Conservation (phyloP, 2,329 filamentous ascomycete genomes). For the Monilinia laxa region DNA sequence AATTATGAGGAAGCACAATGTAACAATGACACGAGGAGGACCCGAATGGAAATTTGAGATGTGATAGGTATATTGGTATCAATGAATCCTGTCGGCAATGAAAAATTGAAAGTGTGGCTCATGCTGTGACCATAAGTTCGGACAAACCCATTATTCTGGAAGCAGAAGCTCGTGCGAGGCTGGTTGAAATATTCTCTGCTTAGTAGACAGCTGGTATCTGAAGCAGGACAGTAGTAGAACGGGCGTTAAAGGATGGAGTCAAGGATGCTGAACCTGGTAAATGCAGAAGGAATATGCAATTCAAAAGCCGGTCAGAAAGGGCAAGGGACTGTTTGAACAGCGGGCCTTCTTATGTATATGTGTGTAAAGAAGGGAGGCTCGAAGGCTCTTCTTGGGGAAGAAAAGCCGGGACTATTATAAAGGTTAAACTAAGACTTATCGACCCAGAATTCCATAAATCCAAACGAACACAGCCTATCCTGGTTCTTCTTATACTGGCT, state of each 20-base stretch:
- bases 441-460: not conserved
- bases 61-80: slow-evolving; percentile 29
- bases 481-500: not conserved
- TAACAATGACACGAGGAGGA: slow-evolving; percentile 26
- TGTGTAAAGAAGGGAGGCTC: not conserved
- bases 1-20: slow-evolving; percentile 26
- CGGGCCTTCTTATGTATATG: slow-evolving; percentile 23
- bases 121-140: slow-evolving; percentile 37
- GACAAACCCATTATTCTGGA: slow-evolving; percentile 39
- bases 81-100: slow-evolving; percentile 33
- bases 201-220: slow-evolving; percentile 29
- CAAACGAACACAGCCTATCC: not conserved
- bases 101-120: slow-evolving; percentile 36
- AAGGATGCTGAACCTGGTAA: slow-evolving; percentile 33
- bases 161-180: slow-evolving; percentile 36
- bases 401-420: slow-evolving; percentile 3
- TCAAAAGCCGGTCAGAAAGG: slow-evolving; percentile 7
- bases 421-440: not conserved
- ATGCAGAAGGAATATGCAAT: slow-evolving; percentile 33
- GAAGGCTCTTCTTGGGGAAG: not conserved
- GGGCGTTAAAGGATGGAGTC: slow-evolving; percentile 30
- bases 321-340: slow-evolving; percentile 33
- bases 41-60: slow-evolving; percentile 26
- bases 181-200: slow-evolving; percentile 23
- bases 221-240: slow-evolving; percentile 17